Evolutionary conservation across 2,329 filamentous ascomycete species (phyloP).

Genomic region (Colletotrichum siamense): DNA sequence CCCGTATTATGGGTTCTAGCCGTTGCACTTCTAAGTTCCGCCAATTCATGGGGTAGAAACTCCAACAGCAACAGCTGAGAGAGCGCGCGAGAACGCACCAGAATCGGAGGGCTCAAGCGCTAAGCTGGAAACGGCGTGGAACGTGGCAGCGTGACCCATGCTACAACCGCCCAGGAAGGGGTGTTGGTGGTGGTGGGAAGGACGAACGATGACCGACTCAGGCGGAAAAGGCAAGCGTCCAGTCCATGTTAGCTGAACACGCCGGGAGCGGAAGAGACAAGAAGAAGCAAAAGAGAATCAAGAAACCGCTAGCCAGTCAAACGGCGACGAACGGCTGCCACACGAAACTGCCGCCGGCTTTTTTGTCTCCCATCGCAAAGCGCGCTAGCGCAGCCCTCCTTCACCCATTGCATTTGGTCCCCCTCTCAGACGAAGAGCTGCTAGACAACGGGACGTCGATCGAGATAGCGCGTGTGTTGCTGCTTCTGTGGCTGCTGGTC

Average conservation of each 20-base stretch:
- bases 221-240: neutral
- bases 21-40: neutral
- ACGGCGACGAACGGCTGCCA: slow-evolving; percentile 1
- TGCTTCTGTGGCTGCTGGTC: slow-evolving; percentile 3
- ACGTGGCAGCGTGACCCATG: neutral
- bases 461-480: slow-evolving; percentile 8
- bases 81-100: neutral
- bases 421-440: neutral
- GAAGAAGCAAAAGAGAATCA: neutral
- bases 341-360: slow-evolving; percentile 12
- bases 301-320: slow-evolving; percentile 14
- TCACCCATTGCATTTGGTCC: neutral
- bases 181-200: neutral
- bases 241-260: neutral
- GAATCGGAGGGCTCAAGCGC: neutral
- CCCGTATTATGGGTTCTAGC: neutral
- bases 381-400: neutral
- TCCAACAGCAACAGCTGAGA: neutral
- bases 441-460: neutral
- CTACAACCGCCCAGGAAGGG: neutral
- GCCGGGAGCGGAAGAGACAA: neutral
- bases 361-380: neutral
- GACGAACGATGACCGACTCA: neutral
- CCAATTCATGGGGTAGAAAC: neutral
- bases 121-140: neutral